Conservation (phyloP, 2,329 filamentous ascomycete genomes). For the Emmonsia crescens region DNA sequence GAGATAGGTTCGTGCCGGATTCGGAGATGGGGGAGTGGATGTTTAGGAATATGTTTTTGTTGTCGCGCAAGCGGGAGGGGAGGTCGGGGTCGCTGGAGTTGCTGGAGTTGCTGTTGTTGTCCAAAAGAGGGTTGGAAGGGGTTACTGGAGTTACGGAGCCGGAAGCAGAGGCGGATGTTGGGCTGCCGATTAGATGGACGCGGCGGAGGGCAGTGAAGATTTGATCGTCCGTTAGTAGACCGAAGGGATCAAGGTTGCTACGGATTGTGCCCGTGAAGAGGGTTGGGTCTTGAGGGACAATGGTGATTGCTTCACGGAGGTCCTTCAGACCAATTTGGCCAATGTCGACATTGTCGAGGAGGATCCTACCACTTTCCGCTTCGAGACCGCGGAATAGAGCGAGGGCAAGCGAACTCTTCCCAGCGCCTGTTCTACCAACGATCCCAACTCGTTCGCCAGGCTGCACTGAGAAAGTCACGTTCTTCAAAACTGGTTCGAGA, state of each 20-base stretch:
- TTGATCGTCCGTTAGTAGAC: constrained; percentile 76
- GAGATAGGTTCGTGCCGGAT: constrained; percentile 86
- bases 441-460: constrained; percentile 90
- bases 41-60: constrained; percentile 92
- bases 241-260: constrained; percentile 87
- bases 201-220: constrained; percentile 77
- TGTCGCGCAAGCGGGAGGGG: constrained; percentile 42
- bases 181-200: constrained; percentile 64
- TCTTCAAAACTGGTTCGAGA: constrained; percentile 72
- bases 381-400: constrained; percentile 90
- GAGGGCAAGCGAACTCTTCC: constrained; percentile 88
- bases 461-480: constrained; percentile 75
- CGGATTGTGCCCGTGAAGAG: constrained; percentile 87
- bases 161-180: constrained; percentile 21
- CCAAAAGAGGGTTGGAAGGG: not conserved
- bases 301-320: constrained; percentile 85
- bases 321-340: constrained; percentile 84
- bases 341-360: constrained; percentile 88
- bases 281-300: constrained; percentile 90
- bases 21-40: constrained; percentile 74
- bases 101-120: constrained; percentile 10
- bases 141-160: constrained; percentile 11
- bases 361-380: constrained; percentile 76
- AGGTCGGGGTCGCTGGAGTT: constrained; percentile 8
- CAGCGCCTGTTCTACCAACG: constrained; percentile 87